phyloP scores from a whole-genome alignment of 306 rosid genomes.

The Cicer yamashitae region DNA sequence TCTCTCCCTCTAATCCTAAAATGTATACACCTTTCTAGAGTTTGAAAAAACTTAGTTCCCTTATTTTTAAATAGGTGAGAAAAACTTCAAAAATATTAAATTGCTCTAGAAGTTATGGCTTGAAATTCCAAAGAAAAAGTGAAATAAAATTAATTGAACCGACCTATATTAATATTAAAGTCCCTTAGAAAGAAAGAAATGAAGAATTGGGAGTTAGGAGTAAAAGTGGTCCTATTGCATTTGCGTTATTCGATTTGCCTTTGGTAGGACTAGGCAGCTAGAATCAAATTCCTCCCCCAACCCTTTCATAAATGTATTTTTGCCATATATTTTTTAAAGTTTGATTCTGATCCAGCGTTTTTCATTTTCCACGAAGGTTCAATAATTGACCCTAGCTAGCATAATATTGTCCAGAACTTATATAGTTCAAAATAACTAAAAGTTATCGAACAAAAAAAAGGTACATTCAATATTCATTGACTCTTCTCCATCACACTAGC shows the following conservation, averaged over 20 bases:
- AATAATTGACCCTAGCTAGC: slow-evolving; percentile 41
- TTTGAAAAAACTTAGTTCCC: no score
- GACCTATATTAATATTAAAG: no score
- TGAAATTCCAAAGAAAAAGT: no score
- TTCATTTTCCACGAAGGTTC: slow-evolving; percentile 47
- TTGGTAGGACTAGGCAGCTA: slow-evolving; percentile 47
- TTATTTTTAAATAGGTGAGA: no score
- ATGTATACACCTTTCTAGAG: no score
- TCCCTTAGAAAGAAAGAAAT: neutral
- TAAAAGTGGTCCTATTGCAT: slow-evolving; percentile 24
- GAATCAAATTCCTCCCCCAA: slow-evolving; percentile 56
- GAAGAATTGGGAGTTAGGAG: slow-evolving; percentile 40
- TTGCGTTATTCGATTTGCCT: slow-evolving; percentile 45
- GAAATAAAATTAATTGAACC: no score
- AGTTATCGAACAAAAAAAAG: neutral
- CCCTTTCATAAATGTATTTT: slow-evolving; percentile 43
- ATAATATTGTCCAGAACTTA: slow-evolving; percentile 8
- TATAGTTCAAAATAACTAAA: neutral
- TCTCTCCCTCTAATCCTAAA: no score
- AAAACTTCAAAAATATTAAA: no score
- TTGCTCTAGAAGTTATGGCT: no score
- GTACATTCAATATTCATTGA: slow-evolving; percentile 25
- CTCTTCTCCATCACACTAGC: slow-evolving; percentile 34
- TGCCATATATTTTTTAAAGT: slow-evolving; percentile 42
- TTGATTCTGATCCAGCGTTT: slow-evolving; percentile 45